Base-by-base conservation (phyloP, 192 early-diverging fungal species). In the Endogone sp. region DNA sequence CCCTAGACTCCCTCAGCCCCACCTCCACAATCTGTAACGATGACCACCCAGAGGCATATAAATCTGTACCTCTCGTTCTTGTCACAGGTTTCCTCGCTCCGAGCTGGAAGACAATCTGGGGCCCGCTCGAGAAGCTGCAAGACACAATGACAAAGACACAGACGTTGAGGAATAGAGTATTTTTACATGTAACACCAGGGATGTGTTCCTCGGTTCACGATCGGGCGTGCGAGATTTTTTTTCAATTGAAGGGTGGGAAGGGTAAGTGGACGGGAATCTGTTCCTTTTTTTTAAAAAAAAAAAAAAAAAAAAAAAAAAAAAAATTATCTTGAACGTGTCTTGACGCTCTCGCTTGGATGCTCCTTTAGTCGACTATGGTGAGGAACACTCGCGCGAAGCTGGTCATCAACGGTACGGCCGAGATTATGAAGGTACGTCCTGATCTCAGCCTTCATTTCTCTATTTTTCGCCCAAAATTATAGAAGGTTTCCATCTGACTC, bases 161-260 rank as follows among this genome's bases (percentile, higher is more conserved):
- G 10, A 11, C 10, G 22, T 21, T 60, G 59, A 1, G 24, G 27
- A 60, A 22, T 6, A 49, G 37, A 49, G 16, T 11, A 49, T 49
- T 49, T 16, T 16, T 49, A 6, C 16, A 49, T 16, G 37, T 49
- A 11, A 49, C 59, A 21, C 27, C 59, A 21, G 59, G 24, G 59
- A 60, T 60, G 59, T 60, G 59, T 22, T 60, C 27, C 8, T 28
- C 27, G 10, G 59, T 60, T 6, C 22, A 60, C 27, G 59, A 26
- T 60, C 59, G 59, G 8, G 59, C 59, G 59, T 60, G 59, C 22
- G 59, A 60, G 59, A 28, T 60, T 9, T 60, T 60, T 21, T 8
- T 10, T 0, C 59, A 60, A 21, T 21, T 60, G 10, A 60, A 60
- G 27, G 59, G 59, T 22, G 59, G 59, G 10, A 23, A n/a, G n/a